Conservation (phyloP, 164 flowering plant species). For the Stephania japonica region DNA sequence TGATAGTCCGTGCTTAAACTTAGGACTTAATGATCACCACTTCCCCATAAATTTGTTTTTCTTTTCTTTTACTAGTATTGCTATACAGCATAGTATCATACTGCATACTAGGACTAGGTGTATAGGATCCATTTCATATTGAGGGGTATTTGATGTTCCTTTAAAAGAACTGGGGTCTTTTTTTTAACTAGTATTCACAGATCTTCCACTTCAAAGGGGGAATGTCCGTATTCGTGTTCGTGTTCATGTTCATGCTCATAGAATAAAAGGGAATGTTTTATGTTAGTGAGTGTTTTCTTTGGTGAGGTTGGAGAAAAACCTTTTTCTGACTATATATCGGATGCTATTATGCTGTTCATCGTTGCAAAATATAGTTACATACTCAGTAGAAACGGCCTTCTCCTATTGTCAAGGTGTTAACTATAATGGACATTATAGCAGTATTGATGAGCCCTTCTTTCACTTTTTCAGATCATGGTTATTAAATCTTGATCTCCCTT, state of each 20-base stretch:
- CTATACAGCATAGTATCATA: too few species aligned
- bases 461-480: not conserved
- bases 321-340: not conserved
- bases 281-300: constrained; percentile 13
- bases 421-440: constrained; percentile 11
- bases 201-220: too few species aligned
- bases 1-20: not conserved
- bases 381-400: not conserved
- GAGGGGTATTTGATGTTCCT: not conserved
- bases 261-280: constrained; percentile 12
- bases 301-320: not conserved
- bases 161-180: not conserved
- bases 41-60: not conserved
- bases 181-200: too few species aligned
- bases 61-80: too few species aligned
- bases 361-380: not conserved
- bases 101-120: too few species aligned
- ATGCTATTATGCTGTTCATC: not conserved
- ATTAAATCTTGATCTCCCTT: not conserved
- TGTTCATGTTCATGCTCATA: not conserved
- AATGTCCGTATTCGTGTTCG: too few species aligned
- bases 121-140: not conserved
- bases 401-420: constrained; percentile 6
- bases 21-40: not conserved
- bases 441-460: not conserved